Evolutionary conservation across 768 basidiomycete species (phyloP).

Genomic region (Mycena sanguinolenta): DNA sequence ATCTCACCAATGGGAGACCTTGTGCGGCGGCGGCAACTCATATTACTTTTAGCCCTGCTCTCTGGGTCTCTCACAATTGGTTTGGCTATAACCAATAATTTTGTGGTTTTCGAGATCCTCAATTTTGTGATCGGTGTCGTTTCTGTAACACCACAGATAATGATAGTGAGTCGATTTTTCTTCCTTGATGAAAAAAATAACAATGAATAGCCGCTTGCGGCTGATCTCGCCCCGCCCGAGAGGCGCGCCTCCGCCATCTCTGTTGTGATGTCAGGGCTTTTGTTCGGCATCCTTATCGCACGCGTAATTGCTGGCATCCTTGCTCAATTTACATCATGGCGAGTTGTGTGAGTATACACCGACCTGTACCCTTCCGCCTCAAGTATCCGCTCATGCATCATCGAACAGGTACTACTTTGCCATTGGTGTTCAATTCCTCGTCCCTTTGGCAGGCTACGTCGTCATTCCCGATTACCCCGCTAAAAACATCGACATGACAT

Average conservation of each 20-base stretch:
- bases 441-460: conserved; percentile 71
- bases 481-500: conserved; percentile 75
- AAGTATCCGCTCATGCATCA: not conserved
- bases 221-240: conserved; percentile 83
- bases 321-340: conserved; percentile 78
- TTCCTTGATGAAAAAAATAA: not conserved
- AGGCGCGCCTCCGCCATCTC: conserved; percentile 82
- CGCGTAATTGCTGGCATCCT: conserved; percentile 83
- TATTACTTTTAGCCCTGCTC: conserved; percentile 67
- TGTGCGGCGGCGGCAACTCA: conserved; percentile 78
- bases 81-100: conserved; percentile 70
- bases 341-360: conserved; percentile 58
- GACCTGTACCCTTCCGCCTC: not conserved
- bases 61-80: conserved; percentile 78
- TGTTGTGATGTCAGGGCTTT: conserved; percentile 74
- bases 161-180: conserved; percentile 57
- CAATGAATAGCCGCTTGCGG: conserved; percentile 65
- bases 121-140: conserved; percentile 79
- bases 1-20: conserved; percentile 89
- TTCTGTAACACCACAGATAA: conserved; percentile 83
- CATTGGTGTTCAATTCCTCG: conserved; percentile 74
- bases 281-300: conserved; percentile 81
- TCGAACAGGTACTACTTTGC: conserved; percentile 72
- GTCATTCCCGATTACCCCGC: conserved; percentile 88
- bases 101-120: conserved; percentile 74